Evolutionary conservation across 2,329 filamentous ascomycete genomes (phyloP), one percentile per base, ranked within the genome.

Genomic region (Phoma sp.): DNA sequence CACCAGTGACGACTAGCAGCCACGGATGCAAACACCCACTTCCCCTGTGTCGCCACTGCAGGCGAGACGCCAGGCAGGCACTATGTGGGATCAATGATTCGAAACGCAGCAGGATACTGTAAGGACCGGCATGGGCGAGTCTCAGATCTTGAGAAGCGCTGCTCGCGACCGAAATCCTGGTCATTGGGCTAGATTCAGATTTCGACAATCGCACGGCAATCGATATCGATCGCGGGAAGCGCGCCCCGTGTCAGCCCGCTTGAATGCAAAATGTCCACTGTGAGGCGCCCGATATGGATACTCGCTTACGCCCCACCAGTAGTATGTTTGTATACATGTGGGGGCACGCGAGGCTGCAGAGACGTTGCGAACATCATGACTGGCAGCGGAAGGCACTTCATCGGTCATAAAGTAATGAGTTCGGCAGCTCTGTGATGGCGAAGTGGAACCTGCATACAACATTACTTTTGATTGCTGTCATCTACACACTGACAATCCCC

Each of bases 151-250:
- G 8, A 42, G 35, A 57, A 45, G 50, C 50, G 55, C 47, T 43
- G 43, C 30, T 47, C 51, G 39, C 47, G 47, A 55, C 55, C 55
- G 43, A 13, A 42, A 52, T 40, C 55, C 55, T 37, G 55, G 55
- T 58, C 47, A 27, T 27, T 36, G 55, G 55, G 52, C 55, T 46
- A 58, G 55, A 48, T 51, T 55, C 51, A 47, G 50, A 57, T 50
- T 56, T 47, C 47, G 47, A 51, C 47, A 56, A 56, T 55, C 52
- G 52, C 11, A 46, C 42, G 42, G 18, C 18, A 18, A 18, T 18
- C 18, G 41, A 42, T 35, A 51, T 56, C 53, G 47, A 56, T 56
- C 53, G 53, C 25, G 29, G 29, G 32, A 25, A 39, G 41, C 32
- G 13, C 24, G 46, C 36, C 41, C 45, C 52, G 18, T 48, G 14